Percentiles rank a stretch among this genome's conserved stretches.
Evolutionary conservation across 805 yeast genomes (phyloP).

Genomic region (Spathaspora sp.): DNA sequence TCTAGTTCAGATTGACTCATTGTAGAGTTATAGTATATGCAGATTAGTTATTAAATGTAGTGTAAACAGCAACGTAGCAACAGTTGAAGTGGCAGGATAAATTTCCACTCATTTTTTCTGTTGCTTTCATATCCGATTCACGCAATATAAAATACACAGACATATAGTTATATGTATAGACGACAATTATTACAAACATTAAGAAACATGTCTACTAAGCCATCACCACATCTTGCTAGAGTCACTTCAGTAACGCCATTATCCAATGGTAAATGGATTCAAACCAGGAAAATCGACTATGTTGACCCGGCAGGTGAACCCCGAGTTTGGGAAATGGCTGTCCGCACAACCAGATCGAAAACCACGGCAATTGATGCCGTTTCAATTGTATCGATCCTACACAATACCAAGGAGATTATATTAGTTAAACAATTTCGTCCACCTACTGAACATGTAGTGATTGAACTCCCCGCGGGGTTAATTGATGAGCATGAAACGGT

Average conservation of each 20-base stretch:
- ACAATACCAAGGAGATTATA: constrained; percentile 41
- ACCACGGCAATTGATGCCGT: constrained; percentile 77
- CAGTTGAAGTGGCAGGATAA: too few relatives aligned
- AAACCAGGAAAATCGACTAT: constrained; percentile 63
- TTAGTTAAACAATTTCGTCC: constrained; percentile 92
- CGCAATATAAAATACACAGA: too few relatives aligned
- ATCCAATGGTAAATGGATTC: constrained; percentile 40
- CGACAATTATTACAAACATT: neutral
- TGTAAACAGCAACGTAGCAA: too few relatives aligned
- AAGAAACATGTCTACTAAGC: constrained; percentile 11
- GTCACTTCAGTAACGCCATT: constrained; percentile 31
- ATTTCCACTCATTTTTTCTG: too few relatives aligned
- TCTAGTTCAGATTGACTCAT: constrained; percentile 34
- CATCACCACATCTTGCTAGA: constrained; percentile 35
- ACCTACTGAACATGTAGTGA: constrained; percentile 82
- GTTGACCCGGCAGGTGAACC: constrained; percentile 62
- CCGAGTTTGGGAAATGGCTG: constrained; percentile 90
- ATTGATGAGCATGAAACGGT: constrained; percentile 80
- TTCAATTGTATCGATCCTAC: constrained; percentile 75
- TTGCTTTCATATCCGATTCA: neutral
- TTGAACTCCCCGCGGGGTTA: constrained; percentile 94
- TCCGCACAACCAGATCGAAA: constrained; percentile 67
- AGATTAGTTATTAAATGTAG: neutral
- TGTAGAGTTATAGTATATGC: constrained; percentile 10
- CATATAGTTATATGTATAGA: neutral